Base-by-base conservation (phyloP, 225 moss, liverwort and hornwort species). In the Pseudoscleropodium purum region DNA sequence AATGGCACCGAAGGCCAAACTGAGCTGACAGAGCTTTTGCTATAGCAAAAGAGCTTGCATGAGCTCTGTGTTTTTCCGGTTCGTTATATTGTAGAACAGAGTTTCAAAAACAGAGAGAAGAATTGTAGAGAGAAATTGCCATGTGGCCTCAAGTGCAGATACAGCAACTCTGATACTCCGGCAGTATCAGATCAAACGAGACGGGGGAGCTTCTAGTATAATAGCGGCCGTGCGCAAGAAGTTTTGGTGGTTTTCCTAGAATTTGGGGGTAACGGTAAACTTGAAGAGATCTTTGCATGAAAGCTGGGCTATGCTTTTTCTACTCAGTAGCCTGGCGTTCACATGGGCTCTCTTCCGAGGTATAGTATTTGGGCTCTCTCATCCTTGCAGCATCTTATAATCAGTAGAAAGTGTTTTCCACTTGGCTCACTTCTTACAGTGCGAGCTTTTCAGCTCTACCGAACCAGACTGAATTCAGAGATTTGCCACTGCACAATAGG, bases 321-420 rank as follows among this genome's bases (percentile, higher is more conserved):
- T 84, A 49, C 82, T 78, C n/a, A 29, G 39, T 47, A 92, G 91
- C 94, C 90, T 92, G 91, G 88, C 47, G 52, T 94, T 94, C 92
- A 92, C 90, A 89, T 67, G 68, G 59, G 94, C 92, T 94, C 92
- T 94, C 92, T 92, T 91, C 90, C 83, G 90, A 91, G 91, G 92
- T 91, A 81, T 77, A 82, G 88, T 90, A 86, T 88, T 85, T 84
- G 89, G 75, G 68, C 67, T 84, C 81, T 84, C 84, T 77, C 43
- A 52, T 74, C 86, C 59, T 84, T 54, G 68, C 69, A n/a, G 84
- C 69, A 84, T 52, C 76, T 84, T 63, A 36, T 64, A 29, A 68
- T 63, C 56, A 75, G 39, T 86, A 62, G 37, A 75, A 36, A 81
- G 84, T 89, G 90, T 67, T 90, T 29, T 56, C 83, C 90, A 34